Conservation (phyloP, 1,139 yeast species). For the Kodamaea alishanica region DNA sequence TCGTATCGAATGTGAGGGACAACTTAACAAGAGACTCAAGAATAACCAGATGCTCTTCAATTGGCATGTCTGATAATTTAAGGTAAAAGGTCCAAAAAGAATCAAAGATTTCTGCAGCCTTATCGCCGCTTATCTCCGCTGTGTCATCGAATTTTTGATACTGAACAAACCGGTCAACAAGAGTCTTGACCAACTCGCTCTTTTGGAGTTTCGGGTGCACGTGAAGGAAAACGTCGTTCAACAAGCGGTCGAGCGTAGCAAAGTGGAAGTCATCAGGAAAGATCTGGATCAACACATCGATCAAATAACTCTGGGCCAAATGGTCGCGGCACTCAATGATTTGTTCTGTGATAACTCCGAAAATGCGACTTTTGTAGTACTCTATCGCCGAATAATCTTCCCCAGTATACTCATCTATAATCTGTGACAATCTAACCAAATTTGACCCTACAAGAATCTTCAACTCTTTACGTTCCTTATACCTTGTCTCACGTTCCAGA, state of each 20-base stretch:
- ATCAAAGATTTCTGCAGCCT: slow-evolving; percentile 7
- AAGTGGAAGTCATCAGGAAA: slow-evolving; percentile 93
- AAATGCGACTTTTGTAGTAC: slow-evolving; percentile 59
- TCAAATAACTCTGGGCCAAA: slow-evolving; percentile 84
- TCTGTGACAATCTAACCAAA: slow-evolving; percentile 81
- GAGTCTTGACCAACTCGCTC: slow-evolving; percentile 60
- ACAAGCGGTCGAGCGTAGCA: slow-evolving; percentile 62
- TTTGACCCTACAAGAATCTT: slow-evolving; percentile 92
- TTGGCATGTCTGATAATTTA: slow-evolving; percentile 62
- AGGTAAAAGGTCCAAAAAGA: slow-evolving; percentile 62
- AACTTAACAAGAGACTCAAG: slow-evolving; percentile 63
- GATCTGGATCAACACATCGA: slow-evolving; percentile 88
- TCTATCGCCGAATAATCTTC: slow-evolving; percentile 27
- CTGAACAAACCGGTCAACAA: slow-evolving; percentile 71
- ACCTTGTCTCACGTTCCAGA: slow-evolving; percentile 71
- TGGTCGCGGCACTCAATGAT: slow-evolving; percentile 89
- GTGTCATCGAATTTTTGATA: slow-evolving; percentile 20
- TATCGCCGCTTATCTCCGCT: neutral
- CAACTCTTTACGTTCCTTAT: slow-evolving; percentile 78
- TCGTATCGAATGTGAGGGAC: slow-evolving; percentile 61
- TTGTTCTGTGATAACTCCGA: slow-evolving; percentile 85
- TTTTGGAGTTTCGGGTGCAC: slow-evolving; percentile 69
- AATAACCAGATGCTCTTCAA: slow-evolving; percentile 62
- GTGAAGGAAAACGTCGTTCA: slow-evolving; percentile 58
- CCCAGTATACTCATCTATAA: slow-evolving; percentile 61